These are phyloP conservation scores for Botrytis pseudocinerea DNA, from an alignment of 2,329 filamentous ascomycete species.

Conservation along the genomic window DNA sequence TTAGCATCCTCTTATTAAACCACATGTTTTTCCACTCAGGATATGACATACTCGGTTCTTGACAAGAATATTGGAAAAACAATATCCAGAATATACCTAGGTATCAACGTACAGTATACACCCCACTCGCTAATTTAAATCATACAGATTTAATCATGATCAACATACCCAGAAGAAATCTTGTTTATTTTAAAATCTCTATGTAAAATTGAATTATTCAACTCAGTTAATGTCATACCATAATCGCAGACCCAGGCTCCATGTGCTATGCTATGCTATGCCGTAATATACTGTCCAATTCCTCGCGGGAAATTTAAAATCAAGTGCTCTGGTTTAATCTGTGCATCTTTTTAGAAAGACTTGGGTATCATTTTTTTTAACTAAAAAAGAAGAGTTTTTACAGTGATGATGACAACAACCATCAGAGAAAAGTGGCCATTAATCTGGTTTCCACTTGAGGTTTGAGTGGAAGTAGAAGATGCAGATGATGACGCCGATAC, in stretches of 20 bases:
- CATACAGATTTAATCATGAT: neutral
- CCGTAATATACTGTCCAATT: constrained; percentile 1
- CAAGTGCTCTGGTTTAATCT: neutral
- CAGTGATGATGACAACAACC: neutral
- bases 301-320: neutral
- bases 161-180: neutral
- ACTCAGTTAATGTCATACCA: neutral
- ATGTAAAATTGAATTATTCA: neutral
- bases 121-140: neutral
- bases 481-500: constrained; percentile 1
- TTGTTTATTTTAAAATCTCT: neutral
- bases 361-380: neutral
- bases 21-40: neutral
- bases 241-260: neutral
- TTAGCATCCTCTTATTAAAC: neutral
- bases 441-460: neutral
- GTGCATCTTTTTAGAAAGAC: neutral
- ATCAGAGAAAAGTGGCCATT: neutral
- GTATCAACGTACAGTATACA: neutral
- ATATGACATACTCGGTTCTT: neutral
- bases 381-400: neutral
- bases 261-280: neutral
- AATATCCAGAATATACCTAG: neutral
- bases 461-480: constrained; percentile 1
- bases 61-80: neutral